Conservation (phyloP, 2,329 filamentous ascomycete genomes). For the Scleromitrula shiraiana region DNA sequence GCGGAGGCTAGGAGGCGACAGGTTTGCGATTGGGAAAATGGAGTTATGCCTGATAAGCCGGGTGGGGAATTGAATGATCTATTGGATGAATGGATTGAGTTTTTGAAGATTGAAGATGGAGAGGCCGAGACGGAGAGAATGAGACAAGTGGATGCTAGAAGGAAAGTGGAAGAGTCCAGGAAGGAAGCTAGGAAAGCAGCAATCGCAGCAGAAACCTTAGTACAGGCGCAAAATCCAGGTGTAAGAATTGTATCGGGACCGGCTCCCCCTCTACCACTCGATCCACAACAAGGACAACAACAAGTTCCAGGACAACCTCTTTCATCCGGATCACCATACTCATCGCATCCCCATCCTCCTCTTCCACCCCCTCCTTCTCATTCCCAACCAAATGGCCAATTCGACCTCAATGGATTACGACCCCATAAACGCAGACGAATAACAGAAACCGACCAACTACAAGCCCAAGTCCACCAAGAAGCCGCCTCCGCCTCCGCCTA, state of each 20-base stretch:
- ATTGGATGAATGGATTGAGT: slow-evolving; percentile 29
- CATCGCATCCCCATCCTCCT: slow-evolving; percentile 10
- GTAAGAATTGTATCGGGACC: slow-evolving; percentile 13
- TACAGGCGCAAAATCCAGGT: slow-evolving; percentile 16
- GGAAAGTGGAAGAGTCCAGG: slow-evolving; percentile 26
- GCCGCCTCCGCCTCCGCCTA: slow-evolving; percentile 12
- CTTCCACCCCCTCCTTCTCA: neutral
- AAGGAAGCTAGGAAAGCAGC: slow-evolving; percentile 27
- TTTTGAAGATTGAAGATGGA: slow-evolving; percentile 27
- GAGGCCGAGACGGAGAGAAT: slow-evolving; percentile 28
- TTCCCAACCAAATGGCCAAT: slow-evolving; percentile 11
- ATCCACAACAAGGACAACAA: slow-evolving; percentile 16
- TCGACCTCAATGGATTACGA: slow-evolving; percentile 23
- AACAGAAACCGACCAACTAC: slow-evolving; percentile 23
- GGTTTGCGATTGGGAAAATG: slow-evolving; percentile 28
- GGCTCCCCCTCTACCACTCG: slow-evolving; percentile 12
- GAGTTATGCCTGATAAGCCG: slow-evolving; percentile 26
- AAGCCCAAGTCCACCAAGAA: slow-evolving; percentile 24
- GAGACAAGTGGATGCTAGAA: slow-evolving; percentile 28
- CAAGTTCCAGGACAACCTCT: too few relatives aligned
- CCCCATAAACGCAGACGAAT: slow-evolving; percentile 25
- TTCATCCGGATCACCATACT: too few relatives aligned
- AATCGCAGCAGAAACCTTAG: slow-evolving; percentile 24
- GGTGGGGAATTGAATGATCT: slow-evolving; percentile 27
- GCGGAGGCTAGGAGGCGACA: slow-evolving; percentile 27